A percentile compares a stretch with the other conserved stretches of the same genome.
Conservation (phyloP, 345 rosid species). For the Xanthoceras sorbifolium region DNA sequence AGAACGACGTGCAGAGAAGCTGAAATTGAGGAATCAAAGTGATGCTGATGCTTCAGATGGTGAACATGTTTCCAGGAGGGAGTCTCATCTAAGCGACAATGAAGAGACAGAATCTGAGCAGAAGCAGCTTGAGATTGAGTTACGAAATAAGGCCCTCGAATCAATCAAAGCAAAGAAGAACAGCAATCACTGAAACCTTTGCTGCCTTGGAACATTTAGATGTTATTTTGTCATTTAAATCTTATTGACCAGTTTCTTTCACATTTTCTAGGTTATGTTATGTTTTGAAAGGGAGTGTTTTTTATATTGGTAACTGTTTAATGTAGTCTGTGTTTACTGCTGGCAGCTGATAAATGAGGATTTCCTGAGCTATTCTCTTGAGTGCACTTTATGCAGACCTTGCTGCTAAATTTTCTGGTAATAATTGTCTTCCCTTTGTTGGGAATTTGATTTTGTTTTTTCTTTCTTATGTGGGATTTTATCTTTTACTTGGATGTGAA, state of each 20-base stretch:
- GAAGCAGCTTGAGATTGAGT: slow-evolving; percentile 87
- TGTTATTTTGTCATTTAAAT: slow-evolving; percentile 31
- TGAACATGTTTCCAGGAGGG: slow-evolving; percentile 36
- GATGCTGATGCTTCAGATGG: slow-evolving; percentile 56
- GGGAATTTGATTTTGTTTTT: slow-evolving; percentile 32
- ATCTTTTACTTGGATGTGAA: slow-evolving; percentile 23
- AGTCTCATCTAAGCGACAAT: slow-evolving; percentile 34
- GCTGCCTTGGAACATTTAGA: slow-evolving; percentile 23
- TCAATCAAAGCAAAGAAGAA: slow-evolving; percentile 96
- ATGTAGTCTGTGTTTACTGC: slow-evolving; percentile 77
- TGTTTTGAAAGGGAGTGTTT: slow-evolving; percentile 33
- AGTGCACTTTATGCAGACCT: slow-evolving; percentile 73
- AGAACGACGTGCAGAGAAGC: slow-evolving; percentile 73
- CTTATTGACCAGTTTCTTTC: slow-evolving; percentile 28
- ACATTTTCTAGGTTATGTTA: slow-evolving; percentile 29
- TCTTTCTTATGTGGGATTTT: slow-evolving; percentile 1
- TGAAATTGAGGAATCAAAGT: slow-evolving; percentile 47
- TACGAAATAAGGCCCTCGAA: slow-evolving; percentile 92
- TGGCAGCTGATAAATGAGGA: slow-evolving; percentile 92
- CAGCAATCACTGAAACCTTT: slow-evolving; percentile 45
- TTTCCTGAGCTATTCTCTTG: slow-evolving; percentile 76
- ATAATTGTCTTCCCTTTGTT: slow-evolving; percentile 49
- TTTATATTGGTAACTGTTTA: slow-evolving; percentile 46
- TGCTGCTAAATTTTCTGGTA: slow-evolving; percentile 80
- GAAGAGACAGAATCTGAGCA: slow-evolving; percentile 57